A percentile compares a stretch with the other conserved stretches of the same genome.
Conservation (phyloP, 345 rosid genomes). For the Limnanthes douglasii region DNA sequence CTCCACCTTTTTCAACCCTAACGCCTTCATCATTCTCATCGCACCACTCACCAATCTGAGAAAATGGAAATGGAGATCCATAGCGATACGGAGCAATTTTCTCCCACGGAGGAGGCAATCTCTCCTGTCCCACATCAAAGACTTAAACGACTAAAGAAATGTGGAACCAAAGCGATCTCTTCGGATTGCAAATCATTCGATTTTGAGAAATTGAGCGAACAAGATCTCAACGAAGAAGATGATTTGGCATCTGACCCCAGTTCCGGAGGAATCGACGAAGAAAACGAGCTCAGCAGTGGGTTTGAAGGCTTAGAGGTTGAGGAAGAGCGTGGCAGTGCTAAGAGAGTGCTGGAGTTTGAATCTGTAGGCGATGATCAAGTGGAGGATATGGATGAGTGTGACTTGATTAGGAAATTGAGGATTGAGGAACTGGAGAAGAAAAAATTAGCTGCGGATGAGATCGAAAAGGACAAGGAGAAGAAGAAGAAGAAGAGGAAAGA, state of each 20-base stretch:
- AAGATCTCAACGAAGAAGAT: conserved; percentile 7
- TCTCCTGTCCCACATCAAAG: conserved; percentile 27
- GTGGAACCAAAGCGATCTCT: conserved; percentile 12
- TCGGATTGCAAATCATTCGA: conserved; percentile 21
- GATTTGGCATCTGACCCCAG: conserved; percentile 17
- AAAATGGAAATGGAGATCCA: conserved; percentile 22
- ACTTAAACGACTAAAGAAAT: conserved; percentile 63
- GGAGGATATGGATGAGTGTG: conserved; percentile 6
- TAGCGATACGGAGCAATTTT: conserved; percentile 27
- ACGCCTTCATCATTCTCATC: not conserved
- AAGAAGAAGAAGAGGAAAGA: conserved; percentile 20
- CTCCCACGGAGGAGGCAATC: conserved; percentile 26
- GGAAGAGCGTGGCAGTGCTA: not conserved
- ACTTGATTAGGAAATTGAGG: conserved; percentile 6
- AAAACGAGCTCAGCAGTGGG: conserved; percentile 2
- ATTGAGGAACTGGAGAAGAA: not conserved
- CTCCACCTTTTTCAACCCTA: not conserved
- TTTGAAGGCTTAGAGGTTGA: conserved; percentile 2
- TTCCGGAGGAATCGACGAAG: conserved; percentile 6
- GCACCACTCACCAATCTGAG: not conserved
- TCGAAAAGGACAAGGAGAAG: conserved; percentile 12
- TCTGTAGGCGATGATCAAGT: not conserved
- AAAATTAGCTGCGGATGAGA: not conserved
- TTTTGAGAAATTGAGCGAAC: conserved; percentile 22
- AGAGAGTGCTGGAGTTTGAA: conserved; percentile 2